Percentiles rank a stretch among this genome's conserved stretches.
Evolutionary conservation across 2,329 filamentous ascomycete genomes (phyloP).

Genomic region (Pseudomassariella vexata): DNA sequence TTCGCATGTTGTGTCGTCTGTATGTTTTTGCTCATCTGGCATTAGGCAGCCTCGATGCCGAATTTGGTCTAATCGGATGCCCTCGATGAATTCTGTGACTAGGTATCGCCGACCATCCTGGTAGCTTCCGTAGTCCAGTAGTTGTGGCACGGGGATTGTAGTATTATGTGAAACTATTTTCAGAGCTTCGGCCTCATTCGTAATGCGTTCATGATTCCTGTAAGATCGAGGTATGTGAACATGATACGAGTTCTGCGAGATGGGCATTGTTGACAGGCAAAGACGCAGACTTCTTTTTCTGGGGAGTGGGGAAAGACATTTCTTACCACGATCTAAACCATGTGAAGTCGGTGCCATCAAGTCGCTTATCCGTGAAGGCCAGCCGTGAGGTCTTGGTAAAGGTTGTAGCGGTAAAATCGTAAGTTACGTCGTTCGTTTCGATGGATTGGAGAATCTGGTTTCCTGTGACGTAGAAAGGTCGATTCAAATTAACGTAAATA

Average conservation of each 20-base stretch:
- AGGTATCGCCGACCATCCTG: slow-evolving; percentile 1
- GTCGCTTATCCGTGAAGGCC: neutral
- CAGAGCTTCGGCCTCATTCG: slow-evolving; percentile 1
- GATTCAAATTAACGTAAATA: too few relatives aligned
- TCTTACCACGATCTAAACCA: slow-evolving; percentile 1
- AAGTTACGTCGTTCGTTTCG: slow-evolving; percentile 1
- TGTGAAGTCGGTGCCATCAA: neutral
- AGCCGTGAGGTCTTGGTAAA: slow-evolving; percentile 3
- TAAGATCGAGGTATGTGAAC: too few relatives aligned
- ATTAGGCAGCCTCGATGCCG: neutral
- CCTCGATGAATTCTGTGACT: slow-evolving; percentile 2
- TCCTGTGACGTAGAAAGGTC: too few relatives aligned
- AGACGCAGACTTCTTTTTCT: neutral
- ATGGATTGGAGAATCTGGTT: too few relatives aligned
- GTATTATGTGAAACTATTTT: neutral
- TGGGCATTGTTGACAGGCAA: neutral
- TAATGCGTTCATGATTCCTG: slow-evolving; percentile 3
- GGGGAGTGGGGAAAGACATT: neutral
- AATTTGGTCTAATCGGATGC: neutral
- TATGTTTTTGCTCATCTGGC: neutral
- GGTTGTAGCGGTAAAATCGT: neutral
- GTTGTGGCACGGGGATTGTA: slow-evolving; percentile 1
- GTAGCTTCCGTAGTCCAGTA: neutral
- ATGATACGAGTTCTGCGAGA: too few relatives aligned
- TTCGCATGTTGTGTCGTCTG: neutral